Evolutionary conservation across 2,329 filamentous ascomycete species (phyloP).

Genomic region (Paecilomyces sp.): DNA sequence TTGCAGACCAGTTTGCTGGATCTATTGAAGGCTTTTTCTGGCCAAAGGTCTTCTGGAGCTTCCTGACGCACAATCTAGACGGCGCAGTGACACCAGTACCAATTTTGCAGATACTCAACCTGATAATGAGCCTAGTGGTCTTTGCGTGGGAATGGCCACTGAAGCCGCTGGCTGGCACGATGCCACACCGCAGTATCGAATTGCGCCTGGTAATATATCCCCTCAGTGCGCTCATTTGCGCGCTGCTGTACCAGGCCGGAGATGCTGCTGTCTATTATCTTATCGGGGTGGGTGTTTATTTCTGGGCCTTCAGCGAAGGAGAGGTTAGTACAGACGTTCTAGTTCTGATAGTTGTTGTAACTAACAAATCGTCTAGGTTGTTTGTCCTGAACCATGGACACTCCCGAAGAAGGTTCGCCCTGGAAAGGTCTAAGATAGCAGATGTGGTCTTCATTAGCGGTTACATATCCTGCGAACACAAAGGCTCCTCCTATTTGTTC

Average conservation of each 20-base stretch:
- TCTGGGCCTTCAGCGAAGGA: constrained; percentile 95
- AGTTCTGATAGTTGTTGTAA: background rate
- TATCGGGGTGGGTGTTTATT: constrained; percentile 78
- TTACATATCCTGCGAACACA: background rate
- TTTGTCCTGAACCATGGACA: constrained; percentile 64
- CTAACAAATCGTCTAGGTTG: constrained; percentile 42
- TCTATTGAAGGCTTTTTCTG: constrained; percentile 88
- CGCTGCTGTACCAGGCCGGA: constrained; percentile 83
- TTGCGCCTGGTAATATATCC: constrained; percentile 76
- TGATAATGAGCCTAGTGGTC: constrained; percentile 70
- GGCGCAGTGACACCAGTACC: constrained; percentile 80
- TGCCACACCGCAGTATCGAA: constrained; percentile 81
- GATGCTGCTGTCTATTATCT: constrained; percentile 90
- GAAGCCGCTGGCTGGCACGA: constrained; percentile 64
- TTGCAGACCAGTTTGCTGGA: constrained; percentile 74
- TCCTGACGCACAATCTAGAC: constrained; percentile 84
- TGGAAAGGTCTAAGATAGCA: constrained; percentile 19
- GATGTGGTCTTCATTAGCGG: background rate
- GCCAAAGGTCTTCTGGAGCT: constrained; percentile 99
- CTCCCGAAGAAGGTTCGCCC: constrained; percentile 47
- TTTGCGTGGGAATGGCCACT: constrained; percentile 91
- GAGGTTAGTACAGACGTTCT: constrained; percentile 58
- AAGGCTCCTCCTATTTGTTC: background rate
- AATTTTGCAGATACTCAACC: constrained; percentile 80
- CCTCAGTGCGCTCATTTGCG: constrained; percentile 63